Conservation (phyloP, 148 eudicot genomes). For the Fagopyrum esculentum region DNA sequence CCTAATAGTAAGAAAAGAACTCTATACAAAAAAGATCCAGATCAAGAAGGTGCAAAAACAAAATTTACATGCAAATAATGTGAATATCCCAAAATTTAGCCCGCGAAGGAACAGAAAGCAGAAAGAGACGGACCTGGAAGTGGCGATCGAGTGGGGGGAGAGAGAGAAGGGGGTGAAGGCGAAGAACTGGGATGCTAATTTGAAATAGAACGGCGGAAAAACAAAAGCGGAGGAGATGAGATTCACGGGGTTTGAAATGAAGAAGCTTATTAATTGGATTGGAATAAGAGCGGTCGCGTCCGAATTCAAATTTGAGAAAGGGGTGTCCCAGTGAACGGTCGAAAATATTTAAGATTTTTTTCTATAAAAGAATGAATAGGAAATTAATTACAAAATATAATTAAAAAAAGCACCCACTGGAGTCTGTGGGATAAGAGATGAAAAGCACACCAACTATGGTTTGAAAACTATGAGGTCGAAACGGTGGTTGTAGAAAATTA, state of each 20-base stretch:
- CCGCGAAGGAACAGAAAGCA: neutral
- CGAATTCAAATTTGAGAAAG: constrained; percentile 13
- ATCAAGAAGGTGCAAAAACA: neutral
- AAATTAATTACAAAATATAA: neutral
- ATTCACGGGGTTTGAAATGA: constrained; percentile 4
- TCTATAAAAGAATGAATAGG: neutral
- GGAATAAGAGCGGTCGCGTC: constrained; percentile 11
- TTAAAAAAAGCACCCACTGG: no score
- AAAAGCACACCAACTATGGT: no score
- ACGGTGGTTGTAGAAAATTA: no score
- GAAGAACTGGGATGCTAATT: neutral
- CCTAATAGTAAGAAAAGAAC: neutral
- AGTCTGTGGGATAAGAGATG: no score
- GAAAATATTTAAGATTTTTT: neutral
- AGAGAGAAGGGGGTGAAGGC: neutral
- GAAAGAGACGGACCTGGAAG: neutral
- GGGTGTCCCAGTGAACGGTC: constrained; percentile 1
- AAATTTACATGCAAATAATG: neutral
- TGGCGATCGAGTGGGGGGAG: neutral
- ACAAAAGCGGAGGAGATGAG: neutral
- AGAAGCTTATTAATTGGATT: constrained; percentile 9
- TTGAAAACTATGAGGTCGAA: no score
- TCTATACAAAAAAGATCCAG: neutral
- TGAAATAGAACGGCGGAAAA: constrained; percentile 9
- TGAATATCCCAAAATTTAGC: neutral